phyloP scores from a whole-genome alignment of 257 asterid genomes.

The Eustoma russellianum region DNA sequence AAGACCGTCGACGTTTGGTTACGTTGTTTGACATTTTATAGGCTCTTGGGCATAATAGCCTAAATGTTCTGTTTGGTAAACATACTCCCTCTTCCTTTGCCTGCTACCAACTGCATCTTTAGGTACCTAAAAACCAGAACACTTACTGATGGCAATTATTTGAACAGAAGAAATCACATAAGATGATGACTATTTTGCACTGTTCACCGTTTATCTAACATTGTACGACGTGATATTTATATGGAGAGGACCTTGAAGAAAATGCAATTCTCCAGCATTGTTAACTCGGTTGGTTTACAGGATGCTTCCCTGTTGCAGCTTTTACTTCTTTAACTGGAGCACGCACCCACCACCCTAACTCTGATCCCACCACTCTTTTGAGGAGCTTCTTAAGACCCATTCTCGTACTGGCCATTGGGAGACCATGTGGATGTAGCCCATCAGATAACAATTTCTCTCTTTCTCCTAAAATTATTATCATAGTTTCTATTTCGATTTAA shows the following conservation, averaged over 20 bases:
- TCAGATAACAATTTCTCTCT: no score
- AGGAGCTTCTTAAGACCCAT: slow-evolving; percentile 76
- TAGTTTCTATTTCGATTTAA: no score
- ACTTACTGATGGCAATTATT: slow-evolving; percentile 10
- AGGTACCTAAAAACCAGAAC: slow-evolving; percentile 17
- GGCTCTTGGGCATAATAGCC: neutral
- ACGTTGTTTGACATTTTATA: no score
- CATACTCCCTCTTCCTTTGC: slow-evolving; percentile 3
- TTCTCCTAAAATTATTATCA: no score
- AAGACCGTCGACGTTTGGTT: no score
- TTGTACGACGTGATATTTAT: slow-evolving; percentile 80
- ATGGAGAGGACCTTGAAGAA: slow-evolving; percentile 90
- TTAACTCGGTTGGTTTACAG: slow-evolving; percentile 83
- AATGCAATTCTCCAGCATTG: slow-evolving; percentile 57
- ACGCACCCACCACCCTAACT: slow-evolving; percentile 67
- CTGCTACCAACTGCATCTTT: slow-evolving; percentile 11
- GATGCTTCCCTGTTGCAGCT: slow-evolving; percentile 77
- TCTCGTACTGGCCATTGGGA: slow-evolving; percentile 80
- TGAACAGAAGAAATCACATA: slow-evolving; percentile 29
- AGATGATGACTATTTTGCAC: slow-evolving; percentile 90
- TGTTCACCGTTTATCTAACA: slow-evolving; percentile 83
- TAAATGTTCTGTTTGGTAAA: slow-evolving; percentile 20
- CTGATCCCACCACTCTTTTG: slow-evolving; percentile 84
- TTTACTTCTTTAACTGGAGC: slow-evolving; percentile 94
- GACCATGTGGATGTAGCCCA: slow-evolving; percentile 95